These are phyloP conservation scores for Plasmodium gaboni DNA, from an alignment of 169 alveolate species.

Conservation along the genomic window DNA sequence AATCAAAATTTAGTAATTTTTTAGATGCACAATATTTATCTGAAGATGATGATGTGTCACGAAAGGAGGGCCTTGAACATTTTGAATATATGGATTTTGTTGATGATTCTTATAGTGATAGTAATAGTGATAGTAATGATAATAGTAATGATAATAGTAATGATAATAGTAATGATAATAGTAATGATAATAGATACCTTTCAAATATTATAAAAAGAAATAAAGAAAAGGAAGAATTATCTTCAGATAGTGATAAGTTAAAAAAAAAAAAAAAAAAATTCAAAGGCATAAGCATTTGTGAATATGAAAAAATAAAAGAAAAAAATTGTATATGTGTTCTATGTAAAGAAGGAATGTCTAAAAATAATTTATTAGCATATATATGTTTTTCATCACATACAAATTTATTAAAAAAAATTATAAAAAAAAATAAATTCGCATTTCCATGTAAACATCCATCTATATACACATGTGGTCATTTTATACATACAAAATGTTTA, in stretches of 20 bases:
- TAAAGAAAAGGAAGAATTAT: neutral
- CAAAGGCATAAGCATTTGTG: slow-evolving; percentile 9
- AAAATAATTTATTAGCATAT: slow-evolving; percentile 55
- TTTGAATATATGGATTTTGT: no score
- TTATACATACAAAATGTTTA: slow-evolving; percentile 52
- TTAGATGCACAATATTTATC: slow-evolving; percentile 29
- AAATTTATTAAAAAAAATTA: slow-evolving; percentile 47
- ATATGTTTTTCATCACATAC: slow-evolving; percentile 68
- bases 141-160: neutral
- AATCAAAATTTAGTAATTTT: slow-evolving; percentile 37
- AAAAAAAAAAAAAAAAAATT: neutral
- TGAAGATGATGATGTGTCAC: neutral
- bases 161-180: neutral
- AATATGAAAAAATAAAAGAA: slow-evolving; percentile 54
- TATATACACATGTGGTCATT: slow-evolving; percentile 68
- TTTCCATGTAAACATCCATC: slow-evolving; percentile 66
- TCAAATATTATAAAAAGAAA: neutral
- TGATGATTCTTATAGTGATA: no score
- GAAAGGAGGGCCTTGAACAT: neutral
- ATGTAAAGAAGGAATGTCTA: slow-evolving; percentile 68
- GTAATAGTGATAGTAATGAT: neutral
- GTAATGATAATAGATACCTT: neutral
- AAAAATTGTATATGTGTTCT: slow-evolving; percentile 69
- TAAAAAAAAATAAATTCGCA: slow-evolving; percentile 63
- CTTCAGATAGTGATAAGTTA: neutral